Base-by-base conservation (phyloP, 345 rosid species). In the Camelina neglecta region DNA sequence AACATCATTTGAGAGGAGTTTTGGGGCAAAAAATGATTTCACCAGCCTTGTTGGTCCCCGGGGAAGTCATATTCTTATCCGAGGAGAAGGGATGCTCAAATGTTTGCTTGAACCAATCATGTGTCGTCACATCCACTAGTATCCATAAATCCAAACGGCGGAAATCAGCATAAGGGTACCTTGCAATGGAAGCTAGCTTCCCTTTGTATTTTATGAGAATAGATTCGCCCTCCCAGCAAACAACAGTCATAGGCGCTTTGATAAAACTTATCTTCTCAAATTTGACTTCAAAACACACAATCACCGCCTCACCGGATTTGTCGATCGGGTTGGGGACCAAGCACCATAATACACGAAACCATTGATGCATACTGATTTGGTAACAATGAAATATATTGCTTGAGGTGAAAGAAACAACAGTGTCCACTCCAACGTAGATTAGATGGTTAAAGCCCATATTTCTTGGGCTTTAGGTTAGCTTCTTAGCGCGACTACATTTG, bases 281-380 rank as follows among this genome's bases (percentile, higher is more conserved):
- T 18, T 47, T 60, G 11, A 60, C 64, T 10, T 60, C 64, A 60
- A 60, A 60, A 20, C 29, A 60, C 61, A 35, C 12, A 59, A 33
- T n/a, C 13, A 33, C 18, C 18, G 18, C 18, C 18, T 18, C 18
- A 18, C 23, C 6, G 42, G 42, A 59, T 33, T 6, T 1, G 0
- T 3, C 38, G 11, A 1, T 3, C 38, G 11, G 42, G 42, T 26
- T 0, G 63, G 23, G 63, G 63, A 5, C 63, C 63, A 16, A 38
- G 3, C 61, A 57, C 20, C 39, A 3, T 4, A 57, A 57, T 57
- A 57, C 12, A 57, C 20, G 13, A 31, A 5, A 15, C 21, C 61
- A 31, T 57, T 31, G 21, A 57, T 57, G 61, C 65, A 60, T 60
- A 60, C 0, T 11, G 10, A 2, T 1, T 21, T 11, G 1, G 65